Conservation (phyloP, 192 early-diverging fungal species). For the Coemansia sp. region DNA sequence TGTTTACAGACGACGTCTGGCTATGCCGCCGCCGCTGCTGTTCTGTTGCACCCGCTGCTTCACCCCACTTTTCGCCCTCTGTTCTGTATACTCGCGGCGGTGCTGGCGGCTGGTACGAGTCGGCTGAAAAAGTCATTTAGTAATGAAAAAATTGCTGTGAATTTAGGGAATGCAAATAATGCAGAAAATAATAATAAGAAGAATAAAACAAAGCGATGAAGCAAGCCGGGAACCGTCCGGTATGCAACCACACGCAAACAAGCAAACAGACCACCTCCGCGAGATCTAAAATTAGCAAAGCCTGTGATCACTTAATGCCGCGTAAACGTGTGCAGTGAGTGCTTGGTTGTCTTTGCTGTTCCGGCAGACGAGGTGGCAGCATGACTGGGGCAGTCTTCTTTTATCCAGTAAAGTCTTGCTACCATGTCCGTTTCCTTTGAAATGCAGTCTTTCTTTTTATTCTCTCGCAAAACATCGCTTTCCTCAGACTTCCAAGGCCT, state of each 20-base stretch:
- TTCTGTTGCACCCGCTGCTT: background rate
- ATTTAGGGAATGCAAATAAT: background rate
- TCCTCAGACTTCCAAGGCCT: no score
- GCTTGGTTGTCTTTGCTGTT: no score
- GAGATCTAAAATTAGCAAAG: no score
- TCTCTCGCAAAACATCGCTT: no score
- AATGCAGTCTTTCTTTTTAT: no score
- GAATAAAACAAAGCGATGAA: background rate
- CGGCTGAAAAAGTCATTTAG: background rate
- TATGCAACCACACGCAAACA: background rate
- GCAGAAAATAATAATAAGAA: background rate
- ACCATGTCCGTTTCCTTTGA: no score
- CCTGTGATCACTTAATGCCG: no score
- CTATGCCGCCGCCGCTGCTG: background rate
- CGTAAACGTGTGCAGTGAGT: no score
- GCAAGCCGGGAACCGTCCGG: background rate
- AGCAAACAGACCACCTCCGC: no score
- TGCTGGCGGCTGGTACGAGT: conserved; percentile 7
- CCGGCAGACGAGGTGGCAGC: no score
- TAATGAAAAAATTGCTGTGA: background rate
- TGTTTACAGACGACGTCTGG: conserved; percentile 13
- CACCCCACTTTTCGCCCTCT: background rate
- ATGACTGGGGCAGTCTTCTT: no score
- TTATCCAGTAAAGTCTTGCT: no score
- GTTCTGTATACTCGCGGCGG: background rate